Evolutionary conservation across 108 stramenopile species (phyloP), one percentile per base, ranked within the genome.

Genomic region (Seminavis robusta): DNA sequence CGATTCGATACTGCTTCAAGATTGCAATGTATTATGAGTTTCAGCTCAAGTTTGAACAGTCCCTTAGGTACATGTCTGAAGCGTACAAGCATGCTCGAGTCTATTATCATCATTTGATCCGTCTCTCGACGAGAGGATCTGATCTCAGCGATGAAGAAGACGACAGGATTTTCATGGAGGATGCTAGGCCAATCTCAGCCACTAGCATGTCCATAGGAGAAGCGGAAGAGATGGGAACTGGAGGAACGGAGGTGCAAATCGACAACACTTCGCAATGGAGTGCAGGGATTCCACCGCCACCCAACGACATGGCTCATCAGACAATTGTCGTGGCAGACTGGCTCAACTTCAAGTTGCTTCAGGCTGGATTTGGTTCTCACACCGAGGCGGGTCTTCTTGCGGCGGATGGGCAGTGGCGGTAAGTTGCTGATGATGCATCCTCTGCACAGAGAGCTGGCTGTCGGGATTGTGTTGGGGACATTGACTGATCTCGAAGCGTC

Each of bases 321-420:
- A 86, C 84, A 32, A 71, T 83, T 28, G 72, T 65, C 4, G 59
- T 93, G 0, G 92, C 92, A 13, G 74, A 79, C 29, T 72, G 84
- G 55, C 47, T 90, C 33, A 81, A 86, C 52, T 59, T 73, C 47
- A 93, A 93, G 63, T 52, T 84, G 5, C 40, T 84, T 16, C 63
- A 67, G 28, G 61, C 63, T n/a, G 65, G 69, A 7, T 47, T 77
- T 33, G 36, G 39, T 6, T 74, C 71, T 16, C 60, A 72, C 23
- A 56, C 74, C 15, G 61, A 76, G 20, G 51, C 50, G 6, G 77
- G 77, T 4, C 25, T 68, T 2, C 20, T 74, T 25, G 81, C 75
- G 15, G 76, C 77, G 7, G 54, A 69, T 5, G 19, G 47, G 8
- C 82, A 84, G 48, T 88, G 86, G 84, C 65, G 80, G 51, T 68